Evolutionary conservation across 108 stramenopile species (phyloP).

Genomic region (Nitzschia sp.): DNA sequence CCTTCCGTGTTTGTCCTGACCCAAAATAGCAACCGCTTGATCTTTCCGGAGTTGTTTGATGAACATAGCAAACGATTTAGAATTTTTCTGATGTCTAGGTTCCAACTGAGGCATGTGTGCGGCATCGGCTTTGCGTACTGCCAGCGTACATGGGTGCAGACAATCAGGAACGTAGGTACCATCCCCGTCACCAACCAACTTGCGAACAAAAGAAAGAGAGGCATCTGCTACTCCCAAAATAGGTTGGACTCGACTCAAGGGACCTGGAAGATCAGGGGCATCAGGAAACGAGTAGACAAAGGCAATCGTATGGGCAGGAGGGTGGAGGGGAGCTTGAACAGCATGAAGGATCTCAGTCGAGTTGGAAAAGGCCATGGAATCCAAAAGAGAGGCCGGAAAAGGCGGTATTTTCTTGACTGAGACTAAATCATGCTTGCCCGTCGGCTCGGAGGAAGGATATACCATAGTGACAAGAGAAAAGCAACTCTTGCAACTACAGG

Average conservation of each 20-base stretch:
- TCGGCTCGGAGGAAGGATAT: constrained; percentile 30
- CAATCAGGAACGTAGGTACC: constrained; percentile 21
- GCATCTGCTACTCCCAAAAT: constrained; percentile 49
- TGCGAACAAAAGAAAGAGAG: constrained; percentile 33
- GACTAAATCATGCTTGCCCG: constrained; percentile 37
- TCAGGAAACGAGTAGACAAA: constrained; percentile 69
- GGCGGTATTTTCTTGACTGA: constrained; percentile 4
- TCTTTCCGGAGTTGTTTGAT: constrained; percentile 39
- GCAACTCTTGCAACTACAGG: too few species aligned
- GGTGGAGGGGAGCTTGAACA: constrained; percentile 11
- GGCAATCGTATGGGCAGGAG: constrained; percentile 1
- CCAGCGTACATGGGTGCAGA: constrained; percentile 51
- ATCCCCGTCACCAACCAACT: constrained; percentile 9
- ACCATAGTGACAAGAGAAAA: constrained; percentile 3
- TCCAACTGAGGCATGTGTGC: constrained; percentile 31
- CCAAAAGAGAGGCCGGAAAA: not conserved
- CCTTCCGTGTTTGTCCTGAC: constrained; percentile 59
- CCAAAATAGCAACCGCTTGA: constrained; percentile 54
- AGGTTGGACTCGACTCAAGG: constrained; percentile 46
- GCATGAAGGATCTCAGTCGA: constrained; percentile 27
- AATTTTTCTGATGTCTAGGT: constrained; percentile 51
- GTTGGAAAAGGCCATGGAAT: constrained; percentile 14
- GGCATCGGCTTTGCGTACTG: constrained; percentile 53
- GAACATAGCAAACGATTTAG: constrained; percentile 51
- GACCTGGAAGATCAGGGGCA: constrained; percentile 57